A percentile compares a stretch with the other conserved stretches of the same genome.
These are phyloP conservation scores for Gossypium longicalyx DNA, from an alignment of 345 rosid genomes.

Conservation along the genomic window DNA sequence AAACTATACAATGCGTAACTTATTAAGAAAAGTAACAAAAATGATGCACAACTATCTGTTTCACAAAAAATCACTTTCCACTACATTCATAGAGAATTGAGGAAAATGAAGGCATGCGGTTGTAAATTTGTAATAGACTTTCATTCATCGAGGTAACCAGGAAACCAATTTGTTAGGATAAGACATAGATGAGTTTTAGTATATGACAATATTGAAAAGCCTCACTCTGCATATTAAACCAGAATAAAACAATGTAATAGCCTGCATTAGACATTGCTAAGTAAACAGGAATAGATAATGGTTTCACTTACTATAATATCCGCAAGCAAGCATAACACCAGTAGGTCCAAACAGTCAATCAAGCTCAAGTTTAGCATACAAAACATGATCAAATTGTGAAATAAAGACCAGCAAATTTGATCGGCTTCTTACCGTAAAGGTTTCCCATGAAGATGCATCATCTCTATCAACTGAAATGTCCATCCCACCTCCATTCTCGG, in stretches of 20 bases:
- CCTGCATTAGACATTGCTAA: background rate
- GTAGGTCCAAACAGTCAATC: background rate
- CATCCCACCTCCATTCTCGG: constrained; percentile 65
- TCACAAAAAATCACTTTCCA: background rate
- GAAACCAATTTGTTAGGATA: background rate
- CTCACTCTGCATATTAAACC: background rate
- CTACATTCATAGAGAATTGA: background rate
- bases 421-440: constrained; percentile 47
- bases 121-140: background rate
- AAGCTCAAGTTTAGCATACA: background rate
- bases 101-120: background rate
- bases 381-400: background rate
- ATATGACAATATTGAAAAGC: background rate
- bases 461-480: constrained; percentile 51
- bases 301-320: background rate
- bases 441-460: constrained; percentile 63
- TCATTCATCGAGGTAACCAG: background rate
- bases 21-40: background rate
- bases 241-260: background rate
- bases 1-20: background rate
- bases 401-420: constrained; percentile 1
- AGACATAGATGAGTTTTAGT: background rate
- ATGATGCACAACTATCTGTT: background rate
- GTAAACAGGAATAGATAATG: background rate
- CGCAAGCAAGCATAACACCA: background rate